Evolutionary conservation across 805 yeast species (phyloP), one percentile per base, ranked within the genome.

Genomic region (Brettanomyces nanus): DNA sequence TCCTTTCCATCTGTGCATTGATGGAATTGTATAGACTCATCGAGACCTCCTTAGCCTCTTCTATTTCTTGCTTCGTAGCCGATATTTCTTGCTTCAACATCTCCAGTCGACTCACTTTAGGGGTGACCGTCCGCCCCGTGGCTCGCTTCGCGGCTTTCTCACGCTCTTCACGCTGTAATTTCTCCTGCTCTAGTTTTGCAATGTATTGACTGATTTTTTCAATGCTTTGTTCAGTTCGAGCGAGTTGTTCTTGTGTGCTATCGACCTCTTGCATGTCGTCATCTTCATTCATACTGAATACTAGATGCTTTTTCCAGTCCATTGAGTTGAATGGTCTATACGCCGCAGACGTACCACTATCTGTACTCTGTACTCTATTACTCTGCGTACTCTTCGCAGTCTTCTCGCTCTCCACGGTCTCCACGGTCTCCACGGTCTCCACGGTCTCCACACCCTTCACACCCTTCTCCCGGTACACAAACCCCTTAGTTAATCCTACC

Each of bases 211-310:
- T 19, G 6, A 31, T 11, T 19, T 31, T 18, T 13, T 10, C 26
- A 9, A 31, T 31, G 6, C 18, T 21, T 15, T 21, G 33, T 14
- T 30, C 18, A 7, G 15, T 30, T 21, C 11, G 15, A 15, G 33
- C 33, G 5, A 30, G 20, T 17, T 36, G 23, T 18, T 30, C 33
- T 21, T 23, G 27, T 22, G 31, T 35, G 7, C 28, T 22, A 19
- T 21, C 31, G 19, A 34, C 35, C 3, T 15, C 37, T 10, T 42
- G 43, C 10, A 31, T 40, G 5, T 21, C 38, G 5, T 80, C 84
- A 41, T 73, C 85, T 47, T 75, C 55, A 31, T 46, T 46, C 22
- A 51, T 23, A n/a, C 40, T 48, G 6, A 52, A 40, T 7, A 37
- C 37, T 37, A 49, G 27, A 14, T 42, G 26, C 7, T 39, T 29